Evolutionary conservation across 2,329 filamentous ascomycete species (phyloP).

Genomic region (Claviceps capensis): DNA sequence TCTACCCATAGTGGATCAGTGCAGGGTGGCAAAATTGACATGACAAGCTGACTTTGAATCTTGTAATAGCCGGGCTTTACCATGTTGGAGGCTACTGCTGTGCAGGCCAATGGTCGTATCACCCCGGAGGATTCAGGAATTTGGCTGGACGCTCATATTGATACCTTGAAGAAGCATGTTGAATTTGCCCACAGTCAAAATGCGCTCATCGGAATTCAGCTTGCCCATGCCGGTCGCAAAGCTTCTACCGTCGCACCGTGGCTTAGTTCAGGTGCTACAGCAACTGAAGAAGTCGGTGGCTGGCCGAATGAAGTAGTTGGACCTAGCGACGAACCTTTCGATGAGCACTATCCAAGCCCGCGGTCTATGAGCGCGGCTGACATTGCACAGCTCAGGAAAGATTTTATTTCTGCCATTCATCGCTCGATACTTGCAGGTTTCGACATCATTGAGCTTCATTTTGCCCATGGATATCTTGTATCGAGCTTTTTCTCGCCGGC

Average conservation of each 20-base stretch:
- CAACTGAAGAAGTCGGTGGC: slow-evolving; percentile 36
- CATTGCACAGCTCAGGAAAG: slow-evolving; percentile 45
- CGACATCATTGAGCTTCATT: slow-evolving; percentile 26
- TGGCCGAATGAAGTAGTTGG: slow-evolving; percentile 44
- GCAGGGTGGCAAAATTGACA: neutral
- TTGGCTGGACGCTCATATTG: slow-evolving; percentile 75
- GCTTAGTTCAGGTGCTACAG: slow-evolving; percentile 39
- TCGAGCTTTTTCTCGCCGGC: slow-evolving; percentile 41
- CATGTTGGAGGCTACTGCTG: slow-evolving; percentile 66
- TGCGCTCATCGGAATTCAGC: slow-evolving; percentile 65
- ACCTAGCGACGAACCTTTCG: slow-evolving; percentile 42
- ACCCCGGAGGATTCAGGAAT: slow-evolving; percentile 66
- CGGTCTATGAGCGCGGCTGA: slow-evolving; percentile 49
- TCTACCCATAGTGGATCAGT: neutral
- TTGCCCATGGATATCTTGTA: slow-evolving; percentile 44
- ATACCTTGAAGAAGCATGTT: slow-evolving; percentile 52
- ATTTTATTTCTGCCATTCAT: slow-evolving; percentile 38
- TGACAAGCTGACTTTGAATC: neutral
- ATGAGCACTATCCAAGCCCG: slow-evolving; percentile 38
- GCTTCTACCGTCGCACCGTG: slow-evolving; percentile 49
- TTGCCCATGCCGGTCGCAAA: slow-evolving; percentile 68
- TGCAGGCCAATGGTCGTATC: slow-evolving; percentile 66
- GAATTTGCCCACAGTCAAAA: slow-evolving; percentile 72
- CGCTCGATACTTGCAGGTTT: slow-evolving; percentile 44
- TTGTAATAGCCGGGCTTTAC: slow-evolving; percentile 42